Evolutionary conservation across 2,329 filamentous ascomycete species (phyloP).

Genomic region (Neopestalotiopsis rosae): DNA sequence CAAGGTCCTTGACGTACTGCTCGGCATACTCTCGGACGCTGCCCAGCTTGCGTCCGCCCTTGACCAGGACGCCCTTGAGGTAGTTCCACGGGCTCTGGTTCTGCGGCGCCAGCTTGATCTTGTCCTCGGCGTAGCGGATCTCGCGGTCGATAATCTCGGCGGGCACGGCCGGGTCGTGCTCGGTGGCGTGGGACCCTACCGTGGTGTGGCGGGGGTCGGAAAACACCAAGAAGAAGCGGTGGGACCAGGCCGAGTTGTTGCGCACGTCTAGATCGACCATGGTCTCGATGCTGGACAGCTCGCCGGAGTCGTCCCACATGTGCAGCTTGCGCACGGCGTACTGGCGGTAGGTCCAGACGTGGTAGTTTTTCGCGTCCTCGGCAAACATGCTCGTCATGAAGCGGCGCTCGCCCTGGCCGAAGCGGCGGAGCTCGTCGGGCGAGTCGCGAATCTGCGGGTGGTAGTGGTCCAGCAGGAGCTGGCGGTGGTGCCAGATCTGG

Average conservation of each 20-base stretch:
- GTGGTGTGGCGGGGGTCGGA: slow-evolving; percentile 60
- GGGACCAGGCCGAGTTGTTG: slow-evolving; percentile 98
- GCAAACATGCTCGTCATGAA: slow-evolving; percentile 84
- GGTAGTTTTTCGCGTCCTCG: slow-evolving; percentile 94
- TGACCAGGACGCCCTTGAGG: slow-evolving; percentile 74
- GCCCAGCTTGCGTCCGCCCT: slow-evolving; percentile 60
- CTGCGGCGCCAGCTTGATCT: slow-evolving; percentile 82
- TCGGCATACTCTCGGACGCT: slow-evolving; percentile 54
- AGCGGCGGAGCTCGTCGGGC: slow-evolving; percentile 57
- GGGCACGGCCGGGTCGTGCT: slow-evolving; percentile 62
- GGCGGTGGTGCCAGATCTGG: slow-evolving; percentile 89
- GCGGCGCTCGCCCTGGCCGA: slow-evolving; percentile 69
- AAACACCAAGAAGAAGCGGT: slow-evolving; percentile 94
- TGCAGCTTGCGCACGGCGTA: slow-evolving; percentile 69
- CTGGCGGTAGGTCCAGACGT: slow-evolving; percentile 96
- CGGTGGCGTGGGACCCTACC: slow-evolving; percentile 51
- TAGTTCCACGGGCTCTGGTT: slow-evolving; percentile 97
- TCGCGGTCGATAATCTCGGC: slow-evolving; percentile 74
- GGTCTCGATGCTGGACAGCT: slow-evolving; percentile 73
- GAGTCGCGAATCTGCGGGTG: slow-evolving; percentile 65
- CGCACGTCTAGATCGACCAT: slow-evolving; percentile 82
- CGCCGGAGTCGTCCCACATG: slow-evolving; percentile 53
- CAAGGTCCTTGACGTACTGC: slow-evolving; percentile 55
- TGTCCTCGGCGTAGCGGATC: slow-evolving; percentile 73
- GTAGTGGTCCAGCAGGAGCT: slow-evolving; percentile 67